Conservation (phyloP, 129 eudicot genomes). For the Solidago caesia region DNA sequence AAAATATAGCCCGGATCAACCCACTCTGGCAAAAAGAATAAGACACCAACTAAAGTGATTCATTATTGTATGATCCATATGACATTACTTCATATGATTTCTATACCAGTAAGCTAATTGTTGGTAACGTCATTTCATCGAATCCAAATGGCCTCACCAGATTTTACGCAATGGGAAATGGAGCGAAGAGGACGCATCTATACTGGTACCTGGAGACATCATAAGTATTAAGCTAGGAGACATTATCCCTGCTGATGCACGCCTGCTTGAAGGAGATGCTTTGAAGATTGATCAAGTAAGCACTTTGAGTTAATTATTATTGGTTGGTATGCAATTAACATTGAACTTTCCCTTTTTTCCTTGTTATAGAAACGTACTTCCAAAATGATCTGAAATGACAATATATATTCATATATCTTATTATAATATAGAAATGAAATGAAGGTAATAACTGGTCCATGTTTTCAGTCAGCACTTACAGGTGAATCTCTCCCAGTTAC, state of each 20-base stretch:
- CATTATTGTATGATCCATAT: not conserved
- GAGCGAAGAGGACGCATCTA: constrained; percentile 52
- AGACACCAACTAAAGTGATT: constrained; percentile 4
- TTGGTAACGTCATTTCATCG: not conserved
- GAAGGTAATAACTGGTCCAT: not conserved
- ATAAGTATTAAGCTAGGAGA: constrained; percentile 53
- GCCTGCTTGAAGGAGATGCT: constrained; percentile 55
- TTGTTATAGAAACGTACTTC: not conserved
- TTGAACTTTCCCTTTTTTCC: not conserved
- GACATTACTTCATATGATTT: constrained; percentile 4
- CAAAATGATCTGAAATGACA: not conserved
- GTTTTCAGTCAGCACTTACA: constrained; percentile 52
- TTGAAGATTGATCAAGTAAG: constrained; percentile 56
- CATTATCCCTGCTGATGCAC: constrained; percentile 61
- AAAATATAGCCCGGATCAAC: not conserved
- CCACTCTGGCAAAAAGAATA: not conserved
- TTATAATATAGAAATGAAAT: not conserved
- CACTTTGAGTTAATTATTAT: not conserved
- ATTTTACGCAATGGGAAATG: constrained; percentile 57
- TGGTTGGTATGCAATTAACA: not conserved
- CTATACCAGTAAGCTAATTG: not conserved
- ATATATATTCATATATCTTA: not conserved
- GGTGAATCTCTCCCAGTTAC: constrained; percentile 60
- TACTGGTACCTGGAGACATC: constrained; percentile 57
- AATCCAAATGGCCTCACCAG: constrained; percentile 29